Conservation (phyloP, 257 asterid genomes). For the Prunella vulgaris region DNA sequence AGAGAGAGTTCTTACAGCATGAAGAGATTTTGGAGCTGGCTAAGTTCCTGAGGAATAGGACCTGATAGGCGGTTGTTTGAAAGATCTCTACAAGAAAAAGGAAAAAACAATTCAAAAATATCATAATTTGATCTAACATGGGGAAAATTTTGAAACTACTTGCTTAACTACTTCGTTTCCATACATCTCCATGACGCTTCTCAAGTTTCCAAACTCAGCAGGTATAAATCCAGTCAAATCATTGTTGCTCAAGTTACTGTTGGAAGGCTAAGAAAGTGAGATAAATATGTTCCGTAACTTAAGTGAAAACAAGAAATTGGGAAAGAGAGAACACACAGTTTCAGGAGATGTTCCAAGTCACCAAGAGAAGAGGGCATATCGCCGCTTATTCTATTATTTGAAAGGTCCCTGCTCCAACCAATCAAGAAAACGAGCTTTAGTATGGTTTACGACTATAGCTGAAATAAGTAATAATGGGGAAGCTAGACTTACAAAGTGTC, state of each 20-base stretch:
- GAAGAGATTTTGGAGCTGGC: constrained; percentile 82
- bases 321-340: constrained; percentile 51
- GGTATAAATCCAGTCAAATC: constrained; percentile 67
- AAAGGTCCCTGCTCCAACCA: constrained; percentile 75
- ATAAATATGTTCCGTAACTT: not conserved
- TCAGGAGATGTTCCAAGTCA: constrained; percentile 95
- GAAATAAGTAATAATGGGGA: not conserved
- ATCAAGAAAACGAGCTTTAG: not conserved
- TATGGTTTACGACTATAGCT: not conserved
- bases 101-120: not conserved
- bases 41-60: constrained; percentile 70
- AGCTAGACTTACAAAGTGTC: constrained; percentile 75
- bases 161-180: constrained; percentile 13
- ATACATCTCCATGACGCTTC: constrained; percentile 92
- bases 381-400: constrained; percentile 69
- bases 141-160: not conserved
- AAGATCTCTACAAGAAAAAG: constrained; percentile 59
- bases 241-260: constrained; percentile 81
- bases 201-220: constrained; percentile 83
- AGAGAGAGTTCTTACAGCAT: constrained; percentile 53
- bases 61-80: constrained; percentile 84
- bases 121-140: not conserved
- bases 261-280: not conserved
- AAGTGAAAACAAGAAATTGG: not conserved
- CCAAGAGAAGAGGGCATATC: constrained; percentile 82